phyloP scores from a whole-genome alignment of 1,284 basidiomycete genomes.

The Boletus subluridellus region DNA sequence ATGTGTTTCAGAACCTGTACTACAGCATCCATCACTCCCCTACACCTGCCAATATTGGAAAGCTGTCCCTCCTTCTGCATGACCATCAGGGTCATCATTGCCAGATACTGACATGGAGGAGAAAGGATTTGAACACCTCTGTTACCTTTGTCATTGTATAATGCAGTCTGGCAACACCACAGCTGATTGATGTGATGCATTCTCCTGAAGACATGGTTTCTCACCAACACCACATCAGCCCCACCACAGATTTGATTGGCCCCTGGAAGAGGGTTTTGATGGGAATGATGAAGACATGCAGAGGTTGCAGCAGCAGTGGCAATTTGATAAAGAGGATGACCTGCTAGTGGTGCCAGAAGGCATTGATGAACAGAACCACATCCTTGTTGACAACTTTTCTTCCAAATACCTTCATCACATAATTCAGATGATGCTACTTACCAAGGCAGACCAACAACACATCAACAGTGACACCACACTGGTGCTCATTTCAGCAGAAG shows the following conservation, averaged over 20 bases:
- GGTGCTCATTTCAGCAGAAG: constrained; percentile 37
- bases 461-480: constrained; percentile 47
- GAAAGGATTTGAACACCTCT: constrained; percentile 41
- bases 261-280: constrained; percentile 32
- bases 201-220: constrained; percentile 28
- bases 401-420: constrained; percentile 55
- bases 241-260: constrained; percentile 12
- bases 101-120: constrained; percentile 34
- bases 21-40: constrained; percentile 49
- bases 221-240: constrained; percentile 12
- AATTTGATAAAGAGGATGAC: constrained; percentile 68
- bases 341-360: too few species aligned
- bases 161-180: constrained; percentile 78
- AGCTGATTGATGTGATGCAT: constrained; percentile 66
- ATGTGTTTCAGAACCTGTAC: constrained; percentile 51
- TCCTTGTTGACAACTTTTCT: constrained; percentile 67
- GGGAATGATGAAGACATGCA: constrained; percentile 42
- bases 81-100: constrained; percentile 37
- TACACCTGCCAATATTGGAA: constrained; percentile 63
- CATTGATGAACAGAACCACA: constrained; percentile 61
- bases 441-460: constrained; percentile 42
- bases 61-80: constrained; percentile 41
- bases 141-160: constrained; percentile 62
- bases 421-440: constrained; percentile 54
- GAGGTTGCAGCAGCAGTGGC: constrained; percentile 60